Base-by-base conservation (phyloP, 805 yeast genomes). In the Komagataella kurtzmanii region DNA sequence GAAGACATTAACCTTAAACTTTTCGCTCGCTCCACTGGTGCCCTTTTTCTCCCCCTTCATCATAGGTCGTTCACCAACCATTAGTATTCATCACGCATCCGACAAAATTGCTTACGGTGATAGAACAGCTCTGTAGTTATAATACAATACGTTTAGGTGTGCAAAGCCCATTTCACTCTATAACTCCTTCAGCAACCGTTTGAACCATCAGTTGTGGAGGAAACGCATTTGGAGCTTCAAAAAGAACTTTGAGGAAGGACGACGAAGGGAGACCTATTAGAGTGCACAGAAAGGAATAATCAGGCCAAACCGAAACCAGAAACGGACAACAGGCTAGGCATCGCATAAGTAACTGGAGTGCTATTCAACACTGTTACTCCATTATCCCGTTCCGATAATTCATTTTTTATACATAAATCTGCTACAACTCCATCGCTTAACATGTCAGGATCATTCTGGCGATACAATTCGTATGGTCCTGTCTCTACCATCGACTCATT, bases 371-470 rank as follows among this genome's bases (percentile, higher is more conserved):
- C 14, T 30, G 40, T 30, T 30, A 30, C 14, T 8, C 14, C 40
- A 8, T 14, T 30, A 5, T n/a, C n/a, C 14, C 40, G 10, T 7
- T 30, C 12, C 12, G 3, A 30, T 10, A 30, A 30, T 10, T 30
- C 14, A 30, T 30, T 30, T 30, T 30, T 30, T 14, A 10, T 30
- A 30, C 14, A 30, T 10, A 10, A 10, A 14, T 14, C 40, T 30
- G 40, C 40, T 30, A 75, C 60, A 82, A 76, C 56, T n/a, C 50
- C 23, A 80, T 77, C 62, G 79, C 75, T 44, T 76, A 85, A 2
- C 74, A 54, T 54, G 54, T 54, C 54, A 44, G 51, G 49, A 50
- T 44, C 83, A 24, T 80, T 79, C 60, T 80, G 85, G 85, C 74
- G 77, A 56, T 75, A 76, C 61, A 30, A 30, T 30, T 30, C 40